phyloP scores from a whole-genome alignment of 2,329 filamentous ascomycete species.

The Diaporthe citri region DNA sequence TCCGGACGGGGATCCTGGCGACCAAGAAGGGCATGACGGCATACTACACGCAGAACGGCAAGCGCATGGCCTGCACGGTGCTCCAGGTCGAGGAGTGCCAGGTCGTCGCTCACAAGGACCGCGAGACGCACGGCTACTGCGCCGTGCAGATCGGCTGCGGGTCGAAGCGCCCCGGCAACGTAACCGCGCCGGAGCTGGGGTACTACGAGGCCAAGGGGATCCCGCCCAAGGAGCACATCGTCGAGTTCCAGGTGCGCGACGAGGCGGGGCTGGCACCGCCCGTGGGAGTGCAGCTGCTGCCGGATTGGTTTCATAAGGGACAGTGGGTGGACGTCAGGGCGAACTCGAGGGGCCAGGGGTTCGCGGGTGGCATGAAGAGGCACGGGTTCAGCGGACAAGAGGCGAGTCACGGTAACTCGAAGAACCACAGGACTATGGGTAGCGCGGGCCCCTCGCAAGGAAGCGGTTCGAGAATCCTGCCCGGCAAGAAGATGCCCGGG shows the following conservation, averaged over 20 bases:
- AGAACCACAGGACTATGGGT: constrained; percentile 93
- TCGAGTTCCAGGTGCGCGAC: constrained; percentile 87
- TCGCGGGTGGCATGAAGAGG: constrained; percentile 97
- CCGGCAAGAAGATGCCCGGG: constrained; percentile 98
- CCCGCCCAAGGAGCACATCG: constrained; percentile 84
- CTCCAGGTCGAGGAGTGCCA: constrained; percentile 94
- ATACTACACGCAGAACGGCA: constrained; percentile 83
- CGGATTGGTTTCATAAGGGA: constrained; percentile 92
- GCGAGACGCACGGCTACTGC: constrained; percentile 87
- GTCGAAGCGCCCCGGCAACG: constrained; percentile 78
- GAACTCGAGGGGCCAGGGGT: constrained; percentile 88
- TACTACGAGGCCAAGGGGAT: constrained; percentile 88
- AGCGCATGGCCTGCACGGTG: constrained; percentile 87
- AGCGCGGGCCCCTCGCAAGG: constrained; percentile 91
- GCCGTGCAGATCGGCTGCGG: constrained; percentile 92
- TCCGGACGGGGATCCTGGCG: constrained; percentile 85
- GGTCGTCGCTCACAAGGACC: constrained; percentile 88
- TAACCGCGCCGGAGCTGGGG: constrained; percentile 85
- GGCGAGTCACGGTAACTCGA: constrained; percentile 94
- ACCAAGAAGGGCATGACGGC: constrained; percentile 97
- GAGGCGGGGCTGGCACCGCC: constrained; percentile 76
- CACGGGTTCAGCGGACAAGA: constrained; percentile 91
- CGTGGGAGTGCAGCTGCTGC: constrained; percentile 80
- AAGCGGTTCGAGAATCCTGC: constrained; percentile 89
- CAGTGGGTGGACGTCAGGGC: constrained; percentile 90